Evolutionary conservation across 1,284 basidiomycete species (phyloP), one percentile per base, ranked within the genome.

Genomic region (Quambalaria eucalypti): DNA sequence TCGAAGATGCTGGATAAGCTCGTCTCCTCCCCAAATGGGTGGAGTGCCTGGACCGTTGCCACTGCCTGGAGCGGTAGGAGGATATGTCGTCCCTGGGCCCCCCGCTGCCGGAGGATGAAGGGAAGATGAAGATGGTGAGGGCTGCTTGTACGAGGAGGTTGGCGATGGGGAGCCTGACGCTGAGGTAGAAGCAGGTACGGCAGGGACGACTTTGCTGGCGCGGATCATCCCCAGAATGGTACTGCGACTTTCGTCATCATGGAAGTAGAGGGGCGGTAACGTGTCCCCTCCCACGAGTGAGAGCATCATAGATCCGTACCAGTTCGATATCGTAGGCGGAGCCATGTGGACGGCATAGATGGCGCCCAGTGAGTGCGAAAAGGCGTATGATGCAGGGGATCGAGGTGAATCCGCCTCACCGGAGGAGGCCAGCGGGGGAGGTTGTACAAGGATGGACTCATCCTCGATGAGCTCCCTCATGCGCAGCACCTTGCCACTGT

Each of bases 201-300:
- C n/a, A n/a, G n/a, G 47, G 10, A 54, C 48, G 4, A 51, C 36
- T n/a, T 51, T 48, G 29, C 56, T 59, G 1, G 61, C 61, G 28
- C 39, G 56, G 26, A 61, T 55, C 59, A 66, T 61, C 8, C 61
- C 63, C 3, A 66, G 56, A 0, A 63, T 60, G 4, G 64, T 66
- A 46, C 59, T 66, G 47, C 61, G 60, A 47, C 61, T 63, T 40
- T 69, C 91, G 64, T 97, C 92, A 70, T 97, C 93, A 74, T 97
- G 93, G 76, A 97, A 97, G 76, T 90, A 85, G 3, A 98, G 81
- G 0, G 88, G 90, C 0, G 90, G 90, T 0, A 96, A 81, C 0
- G 90, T 90, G 38, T 89, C 82, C 12, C 91, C 90, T 60, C 87
- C 92, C 52, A 86, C 86, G 38, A 96, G 83, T 72, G 92, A 93